phyloP scores from a whole-genome alignment of 2,329 filamentous ascomycete genomes.

The Stagonosporopsis chrysanthemi region DNA sequence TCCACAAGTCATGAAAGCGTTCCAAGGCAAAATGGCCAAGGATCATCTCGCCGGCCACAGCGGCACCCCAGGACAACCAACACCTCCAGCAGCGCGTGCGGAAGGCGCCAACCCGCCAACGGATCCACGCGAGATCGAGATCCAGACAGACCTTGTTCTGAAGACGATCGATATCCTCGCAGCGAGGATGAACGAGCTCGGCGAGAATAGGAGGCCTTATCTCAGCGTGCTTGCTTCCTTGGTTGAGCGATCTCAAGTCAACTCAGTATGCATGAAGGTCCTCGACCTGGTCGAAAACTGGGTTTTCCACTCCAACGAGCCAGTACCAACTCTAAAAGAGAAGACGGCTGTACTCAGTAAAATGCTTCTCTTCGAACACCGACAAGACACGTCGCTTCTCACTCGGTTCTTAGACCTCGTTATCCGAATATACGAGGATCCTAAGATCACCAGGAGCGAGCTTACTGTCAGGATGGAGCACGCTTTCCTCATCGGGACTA shows the following conservation, averaged over 20 bases:
- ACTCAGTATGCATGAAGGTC: conserved; percentile 87
- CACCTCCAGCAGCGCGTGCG: conserved; percentile 55
- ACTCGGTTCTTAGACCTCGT: conserved; percentile 95
- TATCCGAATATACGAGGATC: conserved; percentile 97
- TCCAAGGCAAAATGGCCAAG: conserved; percentile 89
- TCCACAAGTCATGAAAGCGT: conserved; percentile 84
- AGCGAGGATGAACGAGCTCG: conserved; percentile 88
- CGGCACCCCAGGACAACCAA: conserved; percentile 51
- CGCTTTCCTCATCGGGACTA: conserved; percentile 93
- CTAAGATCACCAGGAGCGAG: conserved; percentile 92
- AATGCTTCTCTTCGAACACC: conserved; percentile 94
- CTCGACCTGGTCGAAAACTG: conserved; percentile 92
- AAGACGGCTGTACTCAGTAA: conserved; percentile 99
- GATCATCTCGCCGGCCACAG: conserved; percentile 79
- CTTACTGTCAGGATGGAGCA: conserved; percentile 97
- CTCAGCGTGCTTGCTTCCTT: conserved; percentile 93
- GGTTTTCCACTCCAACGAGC: conserved; percentile 95
- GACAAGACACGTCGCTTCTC: conserved; percentile 81
- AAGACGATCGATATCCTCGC: conserved; percentile 95
- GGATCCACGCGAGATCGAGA: conserved; percentile 79
- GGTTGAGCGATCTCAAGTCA: conserved; percentile 92
- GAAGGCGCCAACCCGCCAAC: conserved; percentile 67
- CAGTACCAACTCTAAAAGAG: conserved; percentile 96
- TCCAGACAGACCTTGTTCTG: conserved; percentile 90
- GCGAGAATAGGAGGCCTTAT: conserved; percentile 90